Conservation (phyloP, 305 asterid species). For the Fraxinus baroniana region DNA sequence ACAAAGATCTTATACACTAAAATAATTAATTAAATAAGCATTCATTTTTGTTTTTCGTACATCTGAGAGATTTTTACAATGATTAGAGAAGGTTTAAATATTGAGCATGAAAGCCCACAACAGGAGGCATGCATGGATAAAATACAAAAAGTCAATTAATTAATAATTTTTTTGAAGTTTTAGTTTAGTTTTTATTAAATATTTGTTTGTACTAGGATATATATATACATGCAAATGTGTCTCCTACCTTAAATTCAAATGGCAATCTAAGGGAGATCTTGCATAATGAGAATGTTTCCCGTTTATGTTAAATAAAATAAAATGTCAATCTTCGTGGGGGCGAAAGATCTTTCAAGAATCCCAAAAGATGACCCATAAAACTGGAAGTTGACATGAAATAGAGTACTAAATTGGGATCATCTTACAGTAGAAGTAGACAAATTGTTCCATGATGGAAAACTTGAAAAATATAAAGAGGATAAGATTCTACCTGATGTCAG, state of each 20-base stretch:
- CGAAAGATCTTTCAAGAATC: slow-evolving; percentile 7
- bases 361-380: background rate
- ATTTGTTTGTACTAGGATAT: background rate
- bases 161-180: background rate
- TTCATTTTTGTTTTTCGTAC: background rate
- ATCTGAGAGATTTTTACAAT: background rate
- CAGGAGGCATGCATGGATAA: background rate
- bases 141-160: background rate
- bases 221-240: background rate
- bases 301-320: background rate
- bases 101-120: background rate
- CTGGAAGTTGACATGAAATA: background rate
- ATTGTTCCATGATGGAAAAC: background rate
- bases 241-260: background rate
- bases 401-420: slow-evolving; percentile 9
- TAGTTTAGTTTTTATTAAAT: background rate
- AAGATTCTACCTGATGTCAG: background rate
- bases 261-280: background rate
- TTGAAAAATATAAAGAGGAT: background rate
- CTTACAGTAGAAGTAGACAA: background rate
- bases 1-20: slow-evolving; percentile 14
- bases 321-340: slow-evolving; percentile 1
- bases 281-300: background rate
- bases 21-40: background rate
- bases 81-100: background rate